A percentile compares a stretch with the other conserved stretches of the same genome.
These are phyloP conservation scores for Hortaea werneckii DNA, from an alignment of 2,329 filamentous ascomycete genomes.

Conservation along the genomic window DNA sequence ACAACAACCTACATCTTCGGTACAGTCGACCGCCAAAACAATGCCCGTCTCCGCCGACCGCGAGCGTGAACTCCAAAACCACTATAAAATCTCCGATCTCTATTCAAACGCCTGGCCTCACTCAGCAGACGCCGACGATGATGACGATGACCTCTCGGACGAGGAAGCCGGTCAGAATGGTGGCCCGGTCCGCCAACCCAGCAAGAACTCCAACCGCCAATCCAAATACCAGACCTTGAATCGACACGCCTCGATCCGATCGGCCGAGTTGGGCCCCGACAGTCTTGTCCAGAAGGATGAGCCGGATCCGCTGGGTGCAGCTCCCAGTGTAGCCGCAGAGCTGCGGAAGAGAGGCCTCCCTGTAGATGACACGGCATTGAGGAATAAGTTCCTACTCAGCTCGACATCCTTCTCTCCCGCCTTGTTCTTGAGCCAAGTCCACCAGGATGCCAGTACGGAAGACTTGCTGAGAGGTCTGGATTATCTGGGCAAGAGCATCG, in stretches of 20 bases:
- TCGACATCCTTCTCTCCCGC: constrained; percentile 92
- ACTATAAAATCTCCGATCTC: constrained; percentile 73
- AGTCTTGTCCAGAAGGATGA: constrained; percentile 85
- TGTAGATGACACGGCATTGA: constrained; percentile 59
- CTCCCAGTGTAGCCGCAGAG: constrained; percentile 74
- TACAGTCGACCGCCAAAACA: background rate
- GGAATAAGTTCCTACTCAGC: constrained; percentile 87
- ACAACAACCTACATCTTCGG: too few relatives aligned
- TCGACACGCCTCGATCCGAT: constrained; percentile 58
- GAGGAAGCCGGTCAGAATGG: background rate
- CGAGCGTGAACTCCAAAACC: constrained; percentile 69
- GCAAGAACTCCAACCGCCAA: constrained; percentile 48
- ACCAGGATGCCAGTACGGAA: constrained; percentile 74
- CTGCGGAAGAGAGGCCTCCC: constrained; percentile 67
- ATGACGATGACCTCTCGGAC: constrained; percentile 21
- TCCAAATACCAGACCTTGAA: constrained; percentile 81
- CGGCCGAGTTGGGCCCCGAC: constrained; percentile 52
- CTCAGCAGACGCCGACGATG: constrained; percentile 32
- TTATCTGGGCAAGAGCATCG: constrained; percentile 80
- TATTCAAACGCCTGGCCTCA: constrained; percentile 80
- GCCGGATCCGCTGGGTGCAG: constrained; percentile 78
- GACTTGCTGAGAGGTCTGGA: constrained; percentile 73
- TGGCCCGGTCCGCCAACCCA: background rate
- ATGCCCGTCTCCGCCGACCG: constrained; percentile 53
- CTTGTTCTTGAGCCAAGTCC: constrained; percentile 84